phyloP scores from a whole-genome alignment of 306 rosid genomes.

The Mucuna pruriens region DNA sequence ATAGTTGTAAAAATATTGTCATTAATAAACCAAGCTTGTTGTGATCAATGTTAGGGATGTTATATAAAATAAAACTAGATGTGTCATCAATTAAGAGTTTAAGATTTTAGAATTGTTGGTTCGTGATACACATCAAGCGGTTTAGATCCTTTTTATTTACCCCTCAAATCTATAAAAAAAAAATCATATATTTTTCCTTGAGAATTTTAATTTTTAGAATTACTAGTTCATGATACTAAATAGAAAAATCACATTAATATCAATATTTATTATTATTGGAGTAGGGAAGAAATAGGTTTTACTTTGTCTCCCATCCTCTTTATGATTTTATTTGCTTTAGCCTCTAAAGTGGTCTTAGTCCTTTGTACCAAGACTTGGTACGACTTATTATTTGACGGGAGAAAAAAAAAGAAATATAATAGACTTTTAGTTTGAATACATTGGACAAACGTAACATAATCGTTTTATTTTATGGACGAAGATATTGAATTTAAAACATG shows the following conservation, averaged over 20 bases:
- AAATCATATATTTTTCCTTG: not conserved
- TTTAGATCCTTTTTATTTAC: not conserved
- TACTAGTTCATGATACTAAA: not conserved
- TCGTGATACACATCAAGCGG: not conserved
- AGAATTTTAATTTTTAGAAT: not conserved
- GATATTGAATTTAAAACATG: not conserved
- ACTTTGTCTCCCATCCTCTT: not conserved
- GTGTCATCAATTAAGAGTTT: too few relatives aligned
- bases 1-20: not conserved
- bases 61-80: too few relatives aligned
- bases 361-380: not conserved
- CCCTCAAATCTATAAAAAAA: not conserved
- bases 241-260: not conserved
- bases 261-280: too few relatives aligned
- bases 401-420: not conserved
- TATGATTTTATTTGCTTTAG: not conserved
- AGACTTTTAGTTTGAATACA: not conserved
- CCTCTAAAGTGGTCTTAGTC: not conserved
- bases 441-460: not conserved
- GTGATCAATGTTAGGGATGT: too few relatives aligned
- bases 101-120: too few relatives aligned
- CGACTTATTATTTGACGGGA: not conserved
- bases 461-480: not conserved
- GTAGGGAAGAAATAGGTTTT: not conserved
- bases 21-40: not conserved